Conservation (phyloP, 2,329 filamentous ascomycete genomes). For the Apiospora rasikravindrae region DNA sequence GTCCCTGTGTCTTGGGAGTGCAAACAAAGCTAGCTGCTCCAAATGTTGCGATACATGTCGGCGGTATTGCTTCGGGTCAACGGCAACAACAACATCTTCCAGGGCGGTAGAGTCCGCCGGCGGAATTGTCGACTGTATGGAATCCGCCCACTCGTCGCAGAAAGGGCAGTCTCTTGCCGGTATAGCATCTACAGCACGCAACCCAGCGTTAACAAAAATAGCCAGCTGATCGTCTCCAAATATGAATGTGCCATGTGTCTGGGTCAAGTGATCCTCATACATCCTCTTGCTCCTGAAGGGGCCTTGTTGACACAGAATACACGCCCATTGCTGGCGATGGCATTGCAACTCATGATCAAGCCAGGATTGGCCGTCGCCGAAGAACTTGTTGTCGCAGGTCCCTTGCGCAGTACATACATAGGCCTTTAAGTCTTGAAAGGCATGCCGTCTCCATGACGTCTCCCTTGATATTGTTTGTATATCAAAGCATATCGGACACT, state of each 20-base stretch:
- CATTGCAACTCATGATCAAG: background rate
- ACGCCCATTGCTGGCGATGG: conserved; percentile 1
- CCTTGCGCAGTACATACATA: background rate
- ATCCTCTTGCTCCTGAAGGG: background rate
- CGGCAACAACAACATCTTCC: background rate
- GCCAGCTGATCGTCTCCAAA: background rate
- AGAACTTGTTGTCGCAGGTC: background rate
- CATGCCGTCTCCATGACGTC: background rate
- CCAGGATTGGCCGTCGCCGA: background rate
- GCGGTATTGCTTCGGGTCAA: background rate
- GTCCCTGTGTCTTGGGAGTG: background rate
- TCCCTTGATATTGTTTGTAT: background rate
- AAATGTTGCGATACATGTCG: background rate
- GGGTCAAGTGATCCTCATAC: background rate
- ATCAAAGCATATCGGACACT: background rate
- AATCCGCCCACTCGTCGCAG: background rate
- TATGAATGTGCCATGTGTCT: background rate
- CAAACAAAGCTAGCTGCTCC: background rate
- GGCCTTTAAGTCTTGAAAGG: background rate
- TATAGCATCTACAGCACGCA: background rate
- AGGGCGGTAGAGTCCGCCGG: background rate
- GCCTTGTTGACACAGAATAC: background rate
- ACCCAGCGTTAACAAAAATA: background rate
- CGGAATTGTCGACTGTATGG: background rate
- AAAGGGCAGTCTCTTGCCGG: background rate